Conservation (phyloP, 129 eudicot genomes). For the Tanacetum coccineum region DNA sequence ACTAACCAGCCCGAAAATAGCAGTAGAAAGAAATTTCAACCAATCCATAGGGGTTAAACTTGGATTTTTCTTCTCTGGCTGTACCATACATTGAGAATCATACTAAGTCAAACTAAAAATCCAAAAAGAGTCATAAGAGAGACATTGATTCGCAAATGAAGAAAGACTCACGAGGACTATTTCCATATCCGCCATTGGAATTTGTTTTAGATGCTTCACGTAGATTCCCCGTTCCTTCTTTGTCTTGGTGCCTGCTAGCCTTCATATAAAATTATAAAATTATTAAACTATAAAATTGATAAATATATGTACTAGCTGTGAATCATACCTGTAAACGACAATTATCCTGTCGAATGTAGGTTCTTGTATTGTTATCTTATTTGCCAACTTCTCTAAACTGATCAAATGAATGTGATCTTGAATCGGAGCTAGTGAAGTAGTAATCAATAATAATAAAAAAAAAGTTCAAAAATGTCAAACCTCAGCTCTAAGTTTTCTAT, state of each 20-base stretch:
- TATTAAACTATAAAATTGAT: background rate
- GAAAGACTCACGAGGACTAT: constrained; percentile 63
- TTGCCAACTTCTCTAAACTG: constrained; percentile 63
- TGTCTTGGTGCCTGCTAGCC: constrained; percentile 52
- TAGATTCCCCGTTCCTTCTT: constrained; percentile 71
- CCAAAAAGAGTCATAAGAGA: background rate
- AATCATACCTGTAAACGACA: constrained; percentile 83
- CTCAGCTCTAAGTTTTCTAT: constrained; percentile 79
- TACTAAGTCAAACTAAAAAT: background rate
- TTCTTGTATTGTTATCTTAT: constrained; percentile 86
- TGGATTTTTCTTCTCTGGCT: constrained; percentile 98
- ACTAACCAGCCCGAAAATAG: constrained; percentile 85
- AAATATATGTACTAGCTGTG: background rate
- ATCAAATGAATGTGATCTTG: constrained; percentile 10
- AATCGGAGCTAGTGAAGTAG: background rate
- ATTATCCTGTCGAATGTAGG: constrained; percentile 97
- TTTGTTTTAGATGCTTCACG: constrained; percentile 87
- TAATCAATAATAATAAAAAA: too few relatives aligned
- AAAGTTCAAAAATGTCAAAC: constrained; percentile 24
- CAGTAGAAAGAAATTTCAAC: constrained; percentile 83
- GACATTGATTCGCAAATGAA: background rate
- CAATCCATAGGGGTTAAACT: constrained; percentile 95
- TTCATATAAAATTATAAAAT: constrained; percentile 24
- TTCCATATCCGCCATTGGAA: constrained; percentile 99
- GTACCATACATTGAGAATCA: constrained; percentile 12